Base-by-base conservation (phyloP, 768 basidiomycete species). In the Phaeotremella fagi region DNA sequence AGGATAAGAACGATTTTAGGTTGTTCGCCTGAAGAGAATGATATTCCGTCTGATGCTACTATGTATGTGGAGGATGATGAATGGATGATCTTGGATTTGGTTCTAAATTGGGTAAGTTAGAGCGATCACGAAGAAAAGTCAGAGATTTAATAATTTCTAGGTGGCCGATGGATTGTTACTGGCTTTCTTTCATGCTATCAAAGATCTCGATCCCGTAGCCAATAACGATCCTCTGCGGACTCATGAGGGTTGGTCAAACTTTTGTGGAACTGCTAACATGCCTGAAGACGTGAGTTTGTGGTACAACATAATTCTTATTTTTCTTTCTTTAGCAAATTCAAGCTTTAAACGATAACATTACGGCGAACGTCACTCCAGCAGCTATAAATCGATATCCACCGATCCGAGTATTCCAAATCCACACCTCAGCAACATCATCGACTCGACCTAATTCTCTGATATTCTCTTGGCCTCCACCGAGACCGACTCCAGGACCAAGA, bases 101-200 rank as follows among this genome's bases (percentile, higher is more conserved):
- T 71, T 0, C 31, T 75, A 48, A 74, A 75, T 50, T 71, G 68
- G 65, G 72, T 71, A 47, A 61, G 72, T 57, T 25, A 29, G 26
- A 11, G 3, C 29, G 15, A 4, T 33, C 7, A 6, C n/a, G 18
- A 33, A 11, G 22, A 18, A 20, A 18, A 22, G 7, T 12, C 20
- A 41, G 12, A 7, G 38, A 11, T 41, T 12, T 12, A 6, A 22
- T 20, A 6, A 14, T 6, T 12, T 6, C 6, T 48, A 73, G 72
- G 70, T 69, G 20, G 68, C 70, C 33, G 67, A 72, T 31, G 74
- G 74, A 2, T 15, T 75, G 7, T 50, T 74, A 14, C 59, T 75
- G 14, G 74, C 71, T 3, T 75, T 75, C 60, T 75, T 75, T 51
- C 74, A 75, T 50, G 74, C 72, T 2, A 70, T 72, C 52, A 55